A percentile compares a stretch with the other conserved stretches of the same genome.
Conservation (phyloP, 106 monocot genomes). For the Agapanthus africanus region DNA sequence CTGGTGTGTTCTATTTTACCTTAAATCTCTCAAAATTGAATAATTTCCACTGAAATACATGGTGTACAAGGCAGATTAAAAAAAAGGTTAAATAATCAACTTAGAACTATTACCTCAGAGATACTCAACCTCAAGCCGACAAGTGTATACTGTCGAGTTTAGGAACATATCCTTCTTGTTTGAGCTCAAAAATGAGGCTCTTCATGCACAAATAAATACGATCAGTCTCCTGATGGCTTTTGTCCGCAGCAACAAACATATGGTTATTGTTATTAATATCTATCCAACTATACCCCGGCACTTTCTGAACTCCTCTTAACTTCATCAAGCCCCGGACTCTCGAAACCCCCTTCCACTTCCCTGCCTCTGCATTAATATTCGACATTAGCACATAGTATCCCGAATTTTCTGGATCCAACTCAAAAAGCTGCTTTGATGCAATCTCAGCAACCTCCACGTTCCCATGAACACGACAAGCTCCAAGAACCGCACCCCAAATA, state of each 20-base stretch:
- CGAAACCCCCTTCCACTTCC: constrained; percentile 54
- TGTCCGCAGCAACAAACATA: constrained; percentile 57
- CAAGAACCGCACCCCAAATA: constrained; percentile 89
- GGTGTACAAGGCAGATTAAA: too few relatives aligned
- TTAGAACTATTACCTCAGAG: too few relatives aligned
- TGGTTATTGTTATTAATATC: constrained; percentile 43
- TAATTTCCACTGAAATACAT: too few relatives aligned
- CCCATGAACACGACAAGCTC: constrained; percentile 61
- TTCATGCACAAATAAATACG: constrained; percentile 45
- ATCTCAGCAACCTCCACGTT: constrained; percentile 69
- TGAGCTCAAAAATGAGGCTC: constrained; percentile 43
- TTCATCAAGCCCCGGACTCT: constrained; percentile 79
- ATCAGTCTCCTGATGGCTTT: constrained; percentile 39
- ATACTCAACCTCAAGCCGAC: too few relatives aligned
- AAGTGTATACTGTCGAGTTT: constrained; percentile 18
- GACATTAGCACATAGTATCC: constrained; percentile 93
- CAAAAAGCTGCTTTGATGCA: constrained; percentile 63
- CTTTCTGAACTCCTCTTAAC: constrained; percentile 58
- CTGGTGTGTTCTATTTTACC: too few relatives aligned
- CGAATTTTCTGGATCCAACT: constrained; percentile 77
- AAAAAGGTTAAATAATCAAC: too few relatives aligned
- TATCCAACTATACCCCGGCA: constrained; percentile 87
- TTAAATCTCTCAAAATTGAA: too few relatives aligned
- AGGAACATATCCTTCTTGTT: constrained; percentile 80
- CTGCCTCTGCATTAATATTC: constrained; percentile 63